Base-by-base conservation (phyloP, 2,329 filamentous ascomycete species). In the Conoideocrella luteorostrata region DNA sequence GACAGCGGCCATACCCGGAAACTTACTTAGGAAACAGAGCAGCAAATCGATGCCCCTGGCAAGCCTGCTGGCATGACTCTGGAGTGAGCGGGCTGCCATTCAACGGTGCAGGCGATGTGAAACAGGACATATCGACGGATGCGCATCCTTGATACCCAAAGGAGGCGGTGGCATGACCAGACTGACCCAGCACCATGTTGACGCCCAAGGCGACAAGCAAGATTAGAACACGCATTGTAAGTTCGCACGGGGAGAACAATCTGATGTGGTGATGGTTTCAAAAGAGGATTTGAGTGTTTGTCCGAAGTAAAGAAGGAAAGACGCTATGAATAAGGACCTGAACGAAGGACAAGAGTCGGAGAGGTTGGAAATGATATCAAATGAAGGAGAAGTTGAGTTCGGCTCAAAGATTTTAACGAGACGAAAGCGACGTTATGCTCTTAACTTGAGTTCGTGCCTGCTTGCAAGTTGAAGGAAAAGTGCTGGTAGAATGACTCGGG, bases 1-100 rank as follows among this genome's bases (percentile, higher is more conserved):
- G 4, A 7, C 20, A 2, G 1, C 3, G 11, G 21, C 5, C 12
- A 12, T n/a, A 15, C 4, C 3, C 15, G 17, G 20, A 0, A 7
- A 50, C 61, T 30, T 39, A 66, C 63, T 57, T 52, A 10, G 61
- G 61, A n/a, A 61, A 47, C 12, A 61, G 45, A 7, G 54, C 58
- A 36, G 62, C 60, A 41, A 57, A 52, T 34, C 42, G 49, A 35
- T 59, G 56, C 7, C 52, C 55, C 30, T 54, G 45, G 35, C 59
- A 62, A 26, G 57, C 58, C 13, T 40, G 41, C 44, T 60, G 57
- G 38, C 58, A 62, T 15, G 49, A 44, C 32, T 60, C 56, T 6
- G 56, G 56, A 24, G 51, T 55, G 26, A 59, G 36, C 26, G 37
- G 41, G 21, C 52, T 45, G 45, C 55, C 47, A 4, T 51, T 40